Conservation (phyloP, 495 filamentous ascomycete genomes). For the Daldinia caldariorum region DNA sequence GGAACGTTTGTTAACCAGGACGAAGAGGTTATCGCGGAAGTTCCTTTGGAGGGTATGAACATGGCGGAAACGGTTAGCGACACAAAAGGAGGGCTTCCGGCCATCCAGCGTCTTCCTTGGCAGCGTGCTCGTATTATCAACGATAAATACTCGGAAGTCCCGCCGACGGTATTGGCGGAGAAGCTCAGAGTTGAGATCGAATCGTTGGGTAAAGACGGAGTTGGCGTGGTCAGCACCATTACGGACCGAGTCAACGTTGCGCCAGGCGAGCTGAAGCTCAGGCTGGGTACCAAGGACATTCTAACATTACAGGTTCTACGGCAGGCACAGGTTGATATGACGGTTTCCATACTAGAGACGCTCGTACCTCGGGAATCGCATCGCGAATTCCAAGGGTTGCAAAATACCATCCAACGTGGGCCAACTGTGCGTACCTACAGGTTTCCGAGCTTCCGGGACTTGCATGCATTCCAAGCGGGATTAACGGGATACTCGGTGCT, state of each 20-base stretch:
- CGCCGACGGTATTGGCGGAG: constrained; percentile 73
- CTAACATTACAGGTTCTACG: constrained; percentile 71
- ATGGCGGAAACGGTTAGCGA: constrained; percentile 67
- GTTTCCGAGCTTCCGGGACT: constrained; percentile 64
- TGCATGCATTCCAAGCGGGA: constrained; percentile 79
- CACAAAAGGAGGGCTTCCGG: constrained; percentile 53
- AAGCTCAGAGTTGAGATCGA: constrained; percentile 73
- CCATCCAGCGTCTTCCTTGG: constrained; percentile 59
- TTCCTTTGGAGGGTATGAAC: constrained; percentile 67
- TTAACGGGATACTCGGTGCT: constrained; percentile 80
- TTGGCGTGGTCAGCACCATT: constrained; percentile 58
- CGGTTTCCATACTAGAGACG: constrained; percentile 72
- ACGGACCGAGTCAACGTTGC: constrained; percentile 80
- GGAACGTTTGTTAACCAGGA: constrained; percentile 68
- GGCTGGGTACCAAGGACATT: constrained; percentile 66
- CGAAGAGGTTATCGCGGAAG: constrained; percentile 70
- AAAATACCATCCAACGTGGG: constrained; percentile 53
- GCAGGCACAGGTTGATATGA: constrained; percentile 72
- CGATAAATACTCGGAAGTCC: constrained; percentile 55
- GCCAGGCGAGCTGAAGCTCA: constrained; percentile 75
- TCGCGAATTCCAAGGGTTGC: constrained; percentile 62
- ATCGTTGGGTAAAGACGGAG: constrained; percentile 65
- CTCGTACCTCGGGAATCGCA: constrained; percentile 65
- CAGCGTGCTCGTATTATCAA: constrained; percentile 65
- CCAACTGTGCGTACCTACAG: constrained; percentile 64